Percentiles rank a stretch among this genome's conserved stretches.
These are phyloP conservation scores for Debaryomyces robertsiae DNA, from an alignment of 1,139 yeast species.

Conservation along the genomic window DNA sequence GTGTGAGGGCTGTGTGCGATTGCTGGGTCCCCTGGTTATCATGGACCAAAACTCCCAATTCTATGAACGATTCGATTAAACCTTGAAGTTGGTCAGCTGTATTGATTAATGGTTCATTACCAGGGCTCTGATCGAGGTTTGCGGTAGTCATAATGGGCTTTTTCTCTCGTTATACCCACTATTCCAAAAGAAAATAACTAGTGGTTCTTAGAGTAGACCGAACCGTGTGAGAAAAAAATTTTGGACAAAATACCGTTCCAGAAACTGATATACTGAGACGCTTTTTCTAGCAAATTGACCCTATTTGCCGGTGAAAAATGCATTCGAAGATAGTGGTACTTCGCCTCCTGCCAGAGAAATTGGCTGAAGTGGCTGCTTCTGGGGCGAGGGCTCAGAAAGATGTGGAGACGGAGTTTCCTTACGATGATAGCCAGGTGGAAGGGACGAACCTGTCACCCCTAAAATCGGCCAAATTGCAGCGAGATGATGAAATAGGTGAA, in stretches of 20 bases:
- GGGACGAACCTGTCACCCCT: slow-evolving; percentile 13
- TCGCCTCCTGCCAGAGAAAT: slow-evolving; percentile 10
- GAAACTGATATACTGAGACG: background rate
- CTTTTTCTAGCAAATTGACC: background rate
- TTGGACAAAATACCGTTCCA: slow-evolving; percentile 2
- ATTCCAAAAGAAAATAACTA: no score
- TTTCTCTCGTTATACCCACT: background rate
- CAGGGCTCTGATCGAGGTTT: slow-evolving; percentile 25
- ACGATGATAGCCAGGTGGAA: background rate
- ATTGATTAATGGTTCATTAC: slow-evolving; percentile 47
- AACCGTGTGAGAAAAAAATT: slow-evolving; percentile 5
- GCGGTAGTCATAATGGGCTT: slow-evolving; percentile 41
- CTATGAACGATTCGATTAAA: slow-evolving; percentile 82
- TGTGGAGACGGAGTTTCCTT: no score
- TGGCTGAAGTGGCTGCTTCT: background rate
- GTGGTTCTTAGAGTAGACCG: background rate
- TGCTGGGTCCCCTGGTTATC: slow-evolving; percentile 84
- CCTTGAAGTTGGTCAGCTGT: slow-evolving; percentile 65
- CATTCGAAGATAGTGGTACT: slow-evolving; percentile 10
- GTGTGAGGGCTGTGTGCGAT: slow-evolving; percentile 46
- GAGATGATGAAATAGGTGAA: slow-evolving; percentile 8
- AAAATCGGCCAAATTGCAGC: slow-evolving; percentile 16
- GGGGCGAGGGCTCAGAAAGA: no score
- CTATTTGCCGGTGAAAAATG: slow-evolving; percentile 6
- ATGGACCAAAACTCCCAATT: slow-evolving; percentile 87